A percentile compares a stretch with the other conserved stretches of the same genome.
Conservation (phyloP, 2,329 filamentous ascomycete species). For the Penicillium sclerotiorum region DNA sequence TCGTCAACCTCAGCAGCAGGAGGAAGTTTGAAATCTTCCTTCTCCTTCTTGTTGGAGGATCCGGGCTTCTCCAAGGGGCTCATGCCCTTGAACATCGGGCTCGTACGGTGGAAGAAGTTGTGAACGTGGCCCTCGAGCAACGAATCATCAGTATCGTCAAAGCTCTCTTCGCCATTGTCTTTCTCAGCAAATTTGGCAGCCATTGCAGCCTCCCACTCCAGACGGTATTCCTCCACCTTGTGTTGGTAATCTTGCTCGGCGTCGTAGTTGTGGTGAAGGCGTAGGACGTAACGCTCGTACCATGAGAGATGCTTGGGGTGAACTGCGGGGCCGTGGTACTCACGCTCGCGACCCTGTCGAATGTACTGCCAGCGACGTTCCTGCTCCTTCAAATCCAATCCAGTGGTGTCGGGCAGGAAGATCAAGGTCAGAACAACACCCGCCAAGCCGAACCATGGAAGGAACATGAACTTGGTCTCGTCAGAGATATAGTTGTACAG, state of each 20-base stretch:
- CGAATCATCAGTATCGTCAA: constrained; percentile 46
- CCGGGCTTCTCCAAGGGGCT: constrained; percentile 31
- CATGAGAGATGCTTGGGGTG: constrained; percentile 85
- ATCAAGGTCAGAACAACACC: constrained; percentile 81
- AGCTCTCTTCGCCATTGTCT: constrained; percentile 35
- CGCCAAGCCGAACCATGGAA: constrained; percentile 91
- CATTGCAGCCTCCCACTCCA: constrained; percentile 56
- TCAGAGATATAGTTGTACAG: constrained; percentile 93
- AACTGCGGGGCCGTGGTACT: constrained; percentile 92
- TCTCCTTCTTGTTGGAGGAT: constrained; percentile 27
- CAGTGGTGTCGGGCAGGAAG: constrained; percentile 95
- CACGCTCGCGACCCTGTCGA: constrained; percentile 70
- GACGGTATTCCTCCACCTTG: constrained; percentile 81
- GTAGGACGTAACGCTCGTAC: constrained; percentile 76
- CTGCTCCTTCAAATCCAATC: constrained; percentile 94
- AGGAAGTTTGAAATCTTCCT: constrained; percentile 38
- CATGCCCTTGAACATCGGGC: constrained; percentile 44
- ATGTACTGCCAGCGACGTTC: constrained; percentile 92
- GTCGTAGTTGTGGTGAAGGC: constrained; percentile 80
- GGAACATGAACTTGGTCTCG: constrained; percentile 83
- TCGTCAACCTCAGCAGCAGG: constrained; percentile 35
- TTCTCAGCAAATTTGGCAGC: constrained; percentile 55
- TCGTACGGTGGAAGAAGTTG: constrained; percentile 58
- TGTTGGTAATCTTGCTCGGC: constrained; percentile 78
- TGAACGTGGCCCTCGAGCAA: constrained; percentile 54